phyloP scores from a whole-genome alignment of 352 stramenopile species.

The Phytophthora quininea region DNA sequence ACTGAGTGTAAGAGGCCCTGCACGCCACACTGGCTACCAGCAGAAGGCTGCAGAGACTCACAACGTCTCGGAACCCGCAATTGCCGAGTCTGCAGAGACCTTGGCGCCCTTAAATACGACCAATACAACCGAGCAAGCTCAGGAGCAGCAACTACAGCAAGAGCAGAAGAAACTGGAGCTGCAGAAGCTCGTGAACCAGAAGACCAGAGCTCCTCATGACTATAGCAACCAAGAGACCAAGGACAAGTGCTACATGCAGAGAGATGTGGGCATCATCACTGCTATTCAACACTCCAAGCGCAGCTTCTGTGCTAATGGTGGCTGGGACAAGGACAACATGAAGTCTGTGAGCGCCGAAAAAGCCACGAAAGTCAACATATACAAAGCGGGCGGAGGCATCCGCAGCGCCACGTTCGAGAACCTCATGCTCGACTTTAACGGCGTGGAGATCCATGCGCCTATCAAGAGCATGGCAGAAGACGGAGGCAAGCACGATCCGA shows the following conservation, averaged over 20 bases:
- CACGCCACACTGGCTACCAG: slow-evolving; percentile 24
- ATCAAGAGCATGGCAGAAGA: slow-evolving; percentile 37
- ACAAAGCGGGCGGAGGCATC: slow-evolving; percentile 33
- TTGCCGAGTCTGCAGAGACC: not conserved
- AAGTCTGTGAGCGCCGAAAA: slow-evolving; percentile 9
- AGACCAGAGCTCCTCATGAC: slow-evolving; percentile 22
- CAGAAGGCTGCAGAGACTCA: slow-evolving; percentile 1
- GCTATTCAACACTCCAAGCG: slow-evolving; percentile 22
- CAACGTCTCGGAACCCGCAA: not conserved
- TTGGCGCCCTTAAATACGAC: not conserved
- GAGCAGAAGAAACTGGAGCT: slow-evolving; percentile 15
- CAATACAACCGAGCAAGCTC: slow-evolving; percentile 16
- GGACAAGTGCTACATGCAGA: slow-evolving; percentile 33
- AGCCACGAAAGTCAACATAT: slow-evolving; percentile 43
- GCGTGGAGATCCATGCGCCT: slow-evolving; percentile 36
- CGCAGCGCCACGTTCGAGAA: slow-evolving; percentile 45
- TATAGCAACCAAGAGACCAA: slow-evolving; percentile 27
- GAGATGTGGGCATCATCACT: slow-evolving; percentile 42
- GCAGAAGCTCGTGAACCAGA: slow-evolving; percentile 19
- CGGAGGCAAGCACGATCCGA: slow-evolving; percentile 36
- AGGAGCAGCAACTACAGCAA: slow-evolving; percentile 23
- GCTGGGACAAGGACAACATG: slow-evolving; percentile 17
- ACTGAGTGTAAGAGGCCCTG: slow-evolving; percentile 7
- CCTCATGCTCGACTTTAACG: slow-evolving; percentile 52
- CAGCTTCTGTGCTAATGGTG: slow-evolving; percentile 30